Base-by-base conservation (phyloP, 2,329 filamentous ascomycete species). In the Fusarium torreyae region DNA sequence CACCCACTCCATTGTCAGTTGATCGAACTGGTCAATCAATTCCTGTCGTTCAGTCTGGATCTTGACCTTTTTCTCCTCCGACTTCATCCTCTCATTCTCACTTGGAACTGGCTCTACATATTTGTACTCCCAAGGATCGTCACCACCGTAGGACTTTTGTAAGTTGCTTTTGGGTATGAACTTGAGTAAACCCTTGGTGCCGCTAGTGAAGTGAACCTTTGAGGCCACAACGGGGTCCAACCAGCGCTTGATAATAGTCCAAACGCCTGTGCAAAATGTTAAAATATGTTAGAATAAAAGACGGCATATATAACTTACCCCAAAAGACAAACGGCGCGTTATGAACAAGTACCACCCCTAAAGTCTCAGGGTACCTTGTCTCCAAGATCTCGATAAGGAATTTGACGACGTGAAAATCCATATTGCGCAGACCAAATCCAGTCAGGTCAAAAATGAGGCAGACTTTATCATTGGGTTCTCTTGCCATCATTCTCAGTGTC, bases 321-420 rank as follows among this genome's bases (percentile, higher is more conserved):
- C 80, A 82, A 81, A 94, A 93, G 46, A 93, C 82, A 87, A 91
- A 93, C 5, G 91, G 91, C 0, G 91, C 87, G 76, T 93, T 92
- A 82, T 93, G 92, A 45, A 94, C 89, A 42, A 93, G 86, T 6
- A 93, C 89, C 2, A 86, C 82, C 38, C 90, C 91, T 3, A 94
- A 82, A 1, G 88, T 91, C 76, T 94, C 91, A 3, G 91, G 91
- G 73, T 93, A 94, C 74, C 93, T 92, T 49, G 91, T 91, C 80
- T 94, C 91, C 72, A 94, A 92, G 74, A 90, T 91, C 71, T 92
- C 91, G 79, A 93, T 92, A 82, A 94, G 91, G 81, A 93, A 93
- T 71, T 92, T 93, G 52, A 93, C 89, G 0, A 91, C 90, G 0
- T 88, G 85, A 76, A 93, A 93, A 78, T 94, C 91, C 85, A 94